A percentile compares a stretch with the other conserved stretches of the same genome.
These are phyloP conservation scores for Tulasnella calospora DNA, from an alignment of 768 basidiomycete genomes.

Conservation along the genomic window DNA sequence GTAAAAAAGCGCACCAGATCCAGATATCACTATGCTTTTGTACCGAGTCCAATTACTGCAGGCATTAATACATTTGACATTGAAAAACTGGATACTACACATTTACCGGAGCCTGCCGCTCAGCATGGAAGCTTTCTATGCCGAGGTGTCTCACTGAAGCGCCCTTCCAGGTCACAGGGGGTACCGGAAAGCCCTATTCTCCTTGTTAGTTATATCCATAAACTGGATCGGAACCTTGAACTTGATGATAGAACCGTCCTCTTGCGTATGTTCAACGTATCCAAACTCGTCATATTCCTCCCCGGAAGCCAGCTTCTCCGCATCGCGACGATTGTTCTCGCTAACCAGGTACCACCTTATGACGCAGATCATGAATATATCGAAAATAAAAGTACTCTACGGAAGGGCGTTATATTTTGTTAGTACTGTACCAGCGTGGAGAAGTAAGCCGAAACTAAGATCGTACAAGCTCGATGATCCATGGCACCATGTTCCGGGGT, in stretches of 20 bases:
- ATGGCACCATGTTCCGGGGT: slow-evolving; percentile 28
- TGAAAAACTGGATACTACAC: too few species aligned
- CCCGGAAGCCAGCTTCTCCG: slow-evolving; percentile 14
- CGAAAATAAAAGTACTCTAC: slow-evolving; percentile 3
- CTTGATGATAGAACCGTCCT: slow-evolving; percentile 20
- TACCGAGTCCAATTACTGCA: background rate
- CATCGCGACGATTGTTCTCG: slow-evolving; percentile 29
- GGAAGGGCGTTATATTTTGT: background rate
- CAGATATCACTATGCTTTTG: too few species aligned
- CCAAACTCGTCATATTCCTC: slow-evolving; percentile 24
- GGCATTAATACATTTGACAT: background rate
- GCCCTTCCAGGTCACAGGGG: background rate
- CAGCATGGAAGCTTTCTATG: too few species aligned
- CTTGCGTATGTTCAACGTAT: slow-evolving; percentile 20
- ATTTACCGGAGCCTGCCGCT: too few species aligned
- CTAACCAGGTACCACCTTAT: slow-evolving; percentile 21
- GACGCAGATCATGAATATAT: slow-evolving; percentile 19
- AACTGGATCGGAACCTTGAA: slow-evolving; percentile 21
- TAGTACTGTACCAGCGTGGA: background rate
- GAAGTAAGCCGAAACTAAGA: too few species aligned
- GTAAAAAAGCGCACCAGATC: too few species aligned
- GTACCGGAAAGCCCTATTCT: slow-evolving; percentile 25
- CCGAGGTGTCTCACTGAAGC: too few species aligned
- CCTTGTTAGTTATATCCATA: slow-evolving; percentile 23
- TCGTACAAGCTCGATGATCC: slow-evolving; percentile 18